These are phyloP conservation scores for Exophiala calicioides DNA, from an alignment of 2,329 filamentous ascomycete genomes.

Conservation along the genomic window DNA sequence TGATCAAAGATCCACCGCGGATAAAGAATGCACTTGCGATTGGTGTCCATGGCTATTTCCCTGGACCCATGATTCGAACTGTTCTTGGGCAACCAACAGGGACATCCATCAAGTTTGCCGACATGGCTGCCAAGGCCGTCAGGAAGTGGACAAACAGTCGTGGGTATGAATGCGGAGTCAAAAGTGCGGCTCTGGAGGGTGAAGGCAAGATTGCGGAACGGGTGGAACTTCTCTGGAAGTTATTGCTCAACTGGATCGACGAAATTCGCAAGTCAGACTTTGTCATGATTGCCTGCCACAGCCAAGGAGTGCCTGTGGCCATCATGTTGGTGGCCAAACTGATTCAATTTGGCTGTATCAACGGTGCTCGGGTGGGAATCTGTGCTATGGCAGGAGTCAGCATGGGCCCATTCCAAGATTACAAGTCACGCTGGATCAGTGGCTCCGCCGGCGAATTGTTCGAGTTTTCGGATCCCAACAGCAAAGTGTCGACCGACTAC, in stretches of 20 bases:
- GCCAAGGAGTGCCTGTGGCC: constrained; percentile 90
- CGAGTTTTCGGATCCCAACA: constrained; percentile 83
- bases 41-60: constrained; percentile 92
- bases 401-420: constrained; percentile 87
- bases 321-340: constrained; percentile 91
- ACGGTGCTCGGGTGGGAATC: constrained; percentile 72
- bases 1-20: constrained; percentile 66
- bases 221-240: constrained; percentile 89
- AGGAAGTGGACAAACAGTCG: constrained; percentile 75
- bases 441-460: constrained; percentile 92
- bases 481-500: constrained; percentile 79
- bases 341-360: constrained; percentile 81
- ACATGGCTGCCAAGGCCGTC: constrained; percentile 80
- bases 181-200: constrained; percentile 91
- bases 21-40: constrained; percentile 88
- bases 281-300: constrained; percentile 89
- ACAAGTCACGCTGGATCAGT: constrained; percentile 84
- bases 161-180: constrained; percentile 76
- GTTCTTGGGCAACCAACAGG: constrained; percentile 94
- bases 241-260: constrained; percentile 92
- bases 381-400: constrained; percentile 92
- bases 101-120: constrained; percentile 90
- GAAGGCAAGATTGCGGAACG: constrained; percentile 89
- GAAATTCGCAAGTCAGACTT: constrained; percentile 85
- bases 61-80: constrained; percentile 79